A percentile compares a stretch with the other conserved stretches of the same genome.
Conservation (phyloP, 345 rosid genomes). For the Citrus reticulata region DNA sequence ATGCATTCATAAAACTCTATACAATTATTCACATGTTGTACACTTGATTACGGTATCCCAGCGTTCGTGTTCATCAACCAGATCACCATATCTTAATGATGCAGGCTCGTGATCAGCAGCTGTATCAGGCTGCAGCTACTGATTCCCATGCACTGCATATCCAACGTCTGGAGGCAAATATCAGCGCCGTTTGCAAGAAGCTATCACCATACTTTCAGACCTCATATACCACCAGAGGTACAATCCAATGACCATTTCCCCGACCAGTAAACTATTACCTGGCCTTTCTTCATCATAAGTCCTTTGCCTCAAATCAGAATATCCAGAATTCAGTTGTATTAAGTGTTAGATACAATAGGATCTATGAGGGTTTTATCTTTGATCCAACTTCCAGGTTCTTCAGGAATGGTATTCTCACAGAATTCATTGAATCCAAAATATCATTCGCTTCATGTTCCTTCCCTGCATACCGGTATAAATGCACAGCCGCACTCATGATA, state of each 20-base stretch:
- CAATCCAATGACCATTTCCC: background rate
- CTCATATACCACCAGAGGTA: background rate
- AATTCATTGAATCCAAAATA: conserved; percentile 30
- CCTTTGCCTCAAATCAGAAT: background rate
- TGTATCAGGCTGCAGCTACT: too few species aligned
- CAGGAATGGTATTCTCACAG: conserved; percentile 26
- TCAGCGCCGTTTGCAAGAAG: too few species aligned
- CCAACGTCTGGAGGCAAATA: too few species aligned
- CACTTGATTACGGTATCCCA: too few species aligned
- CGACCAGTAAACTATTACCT: background rate
- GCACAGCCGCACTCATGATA: conserved; percentile 52
- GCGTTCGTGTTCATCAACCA: too few species aligned
- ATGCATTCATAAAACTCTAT: too few species aligned
- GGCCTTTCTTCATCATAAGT: background rate
- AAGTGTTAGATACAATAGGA: background rate
- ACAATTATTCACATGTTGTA: too few species aligned
- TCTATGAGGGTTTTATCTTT: conserved; percentile 7
- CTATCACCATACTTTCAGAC: too few species aligned
- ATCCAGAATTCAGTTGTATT: background rate
- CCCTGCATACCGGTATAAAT: conserved; percentile 49
- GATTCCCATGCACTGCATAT: too few species aligned
- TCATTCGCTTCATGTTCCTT: conserved; percentile 35
- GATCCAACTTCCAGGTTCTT: conserved; percentile 33
- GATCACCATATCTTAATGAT: too few species aligned
- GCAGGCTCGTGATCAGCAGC: too few species aligned